Evolutionary conservation across 164 flowering plant genomes (phyloP).

Genomic region (Liquidambar formosana): DNA sequence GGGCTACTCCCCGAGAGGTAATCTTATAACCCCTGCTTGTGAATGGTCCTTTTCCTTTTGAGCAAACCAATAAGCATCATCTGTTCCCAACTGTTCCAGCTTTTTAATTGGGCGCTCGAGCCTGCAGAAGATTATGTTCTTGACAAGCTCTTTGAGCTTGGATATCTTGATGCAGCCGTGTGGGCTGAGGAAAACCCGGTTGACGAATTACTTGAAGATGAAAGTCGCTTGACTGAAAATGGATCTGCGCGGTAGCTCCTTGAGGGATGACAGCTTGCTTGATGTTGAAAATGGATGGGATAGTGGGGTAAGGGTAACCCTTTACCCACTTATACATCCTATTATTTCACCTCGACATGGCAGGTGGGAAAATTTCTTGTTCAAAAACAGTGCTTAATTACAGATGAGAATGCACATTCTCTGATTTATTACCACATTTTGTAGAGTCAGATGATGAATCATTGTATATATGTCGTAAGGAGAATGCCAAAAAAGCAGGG

Average conservation of each 20-base stretch:
- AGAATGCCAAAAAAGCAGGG: too few relatives aligned
- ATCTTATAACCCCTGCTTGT: background rate
- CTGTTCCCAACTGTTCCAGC: constrained; percentile 41
- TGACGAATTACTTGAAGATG: constrained; percentile 49
- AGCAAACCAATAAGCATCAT: background rate
- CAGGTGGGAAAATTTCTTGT: background rate
- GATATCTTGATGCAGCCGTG: constrained; percentile 84
- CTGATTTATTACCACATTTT: too few relatives aligned
- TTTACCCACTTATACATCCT: too few relatives aligned
- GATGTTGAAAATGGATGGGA: background rate
- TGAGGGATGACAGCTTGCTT: background rate
- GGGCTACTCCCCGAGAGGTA: constrained; percentile 79
- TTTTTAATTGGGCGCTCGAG: constrained; percentile 94
- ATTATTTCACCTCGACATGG: background rate
- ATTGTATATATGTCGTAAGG: too few relatives aligned
- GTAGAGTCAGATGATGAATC: too few relatives aligned
- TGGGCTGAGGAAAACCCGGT: constrained; percentile 87
- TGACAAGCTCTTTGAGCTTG: constrained; percentile 82
- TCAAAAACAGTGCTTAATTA: constrained; percentile 10
- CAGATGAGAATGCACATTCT: background rate
- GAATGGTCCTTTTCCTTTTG: background rate
- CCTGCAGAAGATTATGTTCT: constrained; percentile 84
- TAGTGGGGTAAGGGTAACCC: too few relatives aligned
- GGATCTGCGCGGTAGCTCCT: background rate
- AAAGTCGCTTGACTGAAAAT: constrained; percentile 11